These are phyloP conservation scores for Lactifluus echinatus DNA, from an alignment of 768 basidiomycete species.

Conservation along the genomic window DNA sequence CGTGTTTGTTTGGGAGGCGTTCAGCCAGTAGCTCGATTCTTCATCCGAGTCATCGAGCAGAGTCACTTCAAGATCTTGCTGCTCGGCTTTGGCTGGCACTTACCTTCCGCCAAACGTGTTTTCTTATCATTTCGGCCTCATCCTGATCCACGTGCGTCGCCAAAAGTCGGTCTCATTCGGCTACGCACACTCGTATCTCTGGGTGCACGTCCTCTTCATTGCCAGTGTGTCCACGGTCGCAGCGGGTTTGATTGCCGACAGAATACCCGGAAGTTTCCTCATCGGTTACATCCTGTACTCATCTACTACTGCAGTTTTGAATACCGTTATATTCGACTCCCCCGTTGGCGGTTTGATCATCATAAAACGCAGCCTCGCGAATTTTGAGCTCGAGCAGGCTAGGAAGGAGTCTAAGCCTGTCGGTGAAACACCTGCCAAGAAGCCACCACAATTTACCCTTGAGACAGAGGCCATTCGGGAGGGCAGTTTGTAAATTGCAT, in stretches of 20 bases:
- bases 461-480: constrained; percentile 65
- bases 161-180: constrained; percentile 65
- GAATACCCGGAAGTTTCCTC: constrained; percentile 47
- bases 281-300: constrained; percentile 54
- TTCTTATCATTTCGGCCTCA: constrained; percentile 53
- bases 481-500: constrained; percentile 76
- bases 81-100: constrained; percentile 59
- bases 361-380: constrained; percentile 58
- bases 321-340: constrained; percentile 46
- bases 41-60: constrained; percentile 28
- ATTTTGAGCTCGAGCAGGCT: constrained; percentile 41
- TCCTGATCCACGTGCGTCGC: constrained; percentile 62
- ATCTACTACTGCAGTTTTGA: constrained; percentile 41
- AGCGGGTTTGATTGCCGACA: constrained; percentile 49
- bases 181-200: constrained; percentile 62
- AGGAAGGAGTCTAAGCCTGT: constrained; percentile 30
- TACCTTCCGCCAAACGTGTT: constrained; percentile 62
- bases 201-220: constrained; percentile 53
- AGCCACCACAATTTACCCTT: constrained; percentile 58
- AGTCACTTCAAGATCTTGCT: constrained; percentile 43
- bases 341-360: constrained; percentile 53
- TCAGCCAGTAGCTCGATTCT: constrained; percentile 43
- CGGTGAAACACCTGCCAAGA: constrained; percentile 44
- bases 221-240: constrained; percentile 48
- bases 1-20: constrained; percentile 59